phyloP scores from a whole-genome alignment of 2,329 filamentous ascomycete genomes.

The Alternaria novae-zelandiae region DNA sequence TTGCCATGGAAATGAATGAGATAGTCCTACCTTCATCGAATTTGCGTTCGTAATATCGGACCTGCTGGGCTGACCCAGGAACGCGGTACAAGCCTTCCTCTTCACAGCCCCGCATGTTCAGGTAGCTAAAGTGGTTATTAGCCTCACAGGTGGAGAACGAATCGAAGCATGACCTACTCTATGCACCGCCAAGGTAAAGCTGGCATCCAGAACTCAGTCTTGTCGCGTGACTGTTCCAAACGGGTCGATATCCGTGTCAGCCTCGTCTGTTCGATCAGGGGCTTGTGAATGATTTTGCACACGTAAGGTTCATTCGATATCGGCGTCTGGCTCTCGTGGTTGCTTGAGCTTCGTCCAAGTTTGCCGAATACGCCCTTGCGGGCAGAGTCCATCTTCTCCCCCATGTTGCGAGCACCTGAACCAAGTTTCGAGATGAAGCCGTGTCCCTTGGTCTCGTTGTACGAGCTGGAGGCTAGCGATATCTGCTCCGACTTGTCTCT shows the following conservation, averaged over 20 bases:
- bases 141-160: not conserved
- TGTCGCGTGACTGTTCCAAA: slow-evolving; percentile 85
- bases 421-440: slow-evolving; percentile 76
- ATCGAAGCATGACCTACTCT: slow-evolving; percentile 63
- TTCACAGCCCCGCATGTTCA: slow-evolving; percentile 93
- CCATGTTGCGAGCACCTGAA: slow-evolving; percentile 74
- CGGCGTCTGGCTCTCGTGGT: slow-evolving; percentile 68
- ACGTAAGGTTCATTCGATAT: slow-evolving; percentile 81
- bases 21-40: slow-evolving; percentile 76
- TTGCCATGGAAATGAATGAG: not conserved
- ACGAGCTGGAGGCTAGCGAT: slow-evolving; percentile 55
- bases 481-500: slow-evolving; percentile 41
- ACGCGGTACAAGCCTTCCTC: slow-evolving; percentile 93
- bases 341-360: slow-evolving; percentile 72
- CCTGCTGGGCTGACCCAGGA: slow-evolving; percentile 85
- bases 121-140: slow-evolving; percentile 62
- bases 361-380: slow-evolving; percentile 86
- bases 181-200: slow-evolving; percentile 94
- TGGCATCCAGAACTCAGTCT: slow-evolving; percentile 99
- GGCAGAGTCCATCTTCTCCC: slow-evolving; percentile 72
- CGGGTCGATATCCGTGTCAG: slow-evolving; percentile 88
- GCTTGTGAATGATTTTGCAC: slow-evolving; percentile 83
- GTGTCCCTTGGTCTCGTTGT: slow-evolving; percentile 66
- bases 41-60: slow-evolving; percentile 90
- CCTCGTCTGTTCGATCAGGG: slow-evolving; percentile 87